Evolutionary conservation across 345 rosid genomes (phyloP), one percentile per base, ranked within the genome.

Genomic region (Streptanthus diversifolius): DNA sequence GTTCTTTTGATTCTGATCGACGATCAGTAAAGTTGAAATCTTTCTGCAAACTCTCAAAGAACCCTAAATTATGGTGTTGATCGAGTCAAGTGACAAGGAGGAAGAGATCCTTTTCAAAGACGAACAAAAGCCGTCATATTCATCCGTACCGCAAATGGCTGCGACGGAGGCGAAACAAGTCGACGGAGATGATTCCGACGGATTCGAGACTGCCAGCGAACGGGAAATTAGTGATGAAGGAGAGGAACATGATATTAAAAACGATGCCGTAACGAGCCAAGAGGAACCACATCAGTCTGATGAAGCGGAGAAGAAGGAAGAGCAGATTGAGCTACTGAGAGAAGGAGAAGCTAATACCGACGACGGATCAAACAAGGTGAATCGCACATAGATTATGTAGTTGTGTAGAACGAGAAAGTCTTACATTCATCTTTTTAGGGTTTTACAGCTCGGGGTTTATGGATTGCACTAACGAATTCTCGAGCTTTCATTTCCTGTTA

Each of bases 181-280:
- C 41, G 57, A 69, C 40, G 87, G 77, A 18, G 86, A 80, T 37
- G 86, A 80, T 29, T 88, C 93, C 56, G 97, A 93, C 69, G 97
- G 97, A 13, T 93, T 87, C 70, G 96, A 90, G 68, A 93, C 97
- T 8, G 97, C 98, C n/a, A 93, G 93, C 77, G 98, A 93, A 29
- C 80, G 85, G 41, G 96, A 78, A 21, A 73, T 83, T 7, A 80
- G 84, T 54, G 91, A 83, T 21, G 71, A 72, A 1, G 90, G 75
- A n/a, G 75, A 69, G 0, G 52, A 47, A 14, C 39, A 11, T 73
- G 55, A 35, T 8, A 40, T 0, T 57, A 30, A 33, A 25, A 55
- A 36, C 17, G 73, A 48, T 9, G 73, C 55, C 64, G 48, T 12
- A 1, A 76, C 63, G 8, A 52, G 43, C 7, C 71, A 18, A 13